Percentiles rank a stretch among this genome's conserved stretches.
These are phyloP conservation scores for Penicillium paneum DNA, from an alignment of 2,329 filamentous ascomycete species.

Conservation along the genomic window DNA sequence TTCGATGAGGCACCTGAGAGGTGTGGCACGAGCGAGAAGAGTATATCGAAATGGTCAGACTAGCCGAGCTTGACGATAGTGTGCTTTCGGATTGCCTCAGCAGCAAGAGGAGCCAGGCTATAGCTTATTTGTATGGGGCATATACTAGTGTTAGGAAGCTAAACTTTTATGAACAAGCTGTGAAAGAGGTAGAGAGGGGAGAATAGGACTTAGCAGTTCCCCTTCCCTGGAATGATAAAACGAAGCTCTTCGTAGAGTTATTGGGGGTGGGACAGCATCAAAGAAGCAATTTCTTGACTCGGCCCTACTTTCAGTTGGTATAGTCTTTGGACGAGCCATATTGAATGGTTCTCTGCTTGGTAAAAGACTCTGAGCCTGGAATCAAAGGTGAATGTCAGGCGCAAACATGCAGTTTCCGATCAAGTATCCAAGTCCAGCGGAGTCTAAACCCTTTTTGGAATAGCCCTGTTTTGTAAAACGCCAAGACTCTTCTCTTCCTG, in stretches of 20 bases:
- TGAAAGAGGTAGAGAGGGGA: no score
- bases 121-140: no score
- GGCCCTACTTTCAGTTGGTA: constrained; percentile 21
- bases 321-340: constrained; percentile 8
- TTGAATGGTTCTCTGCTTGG: constrained; percentile 8
- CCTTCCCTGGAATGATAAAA: not conserved
- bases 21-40: no score
- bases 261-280: constrained; percentile 14
- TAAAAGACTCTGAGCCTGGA: not conserved
- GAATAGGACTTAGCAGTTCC: no score
- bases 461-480: not conserved
- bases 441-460: constrained; percentile 1
- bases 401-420: no score
- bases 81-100: no score
- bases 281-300: constrained; percentile 33
- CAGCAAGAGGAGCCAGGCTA: no score
- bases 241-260: not conserved
- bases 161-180: no score
- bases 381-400: not conserved
- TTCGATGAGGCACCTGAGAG: no score
- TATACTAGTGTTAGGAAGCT: no score
- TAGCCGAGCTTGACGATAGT: no score
- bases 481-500: not conserved
- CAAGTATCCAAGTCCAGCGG: not conserved
- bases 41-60: no score